These are phyloP conservation scores for Nemania diffusa DNA, from an alignment of 2,329 filamentous ascomycete genomes.

Conservation along the genomic window DNA sequence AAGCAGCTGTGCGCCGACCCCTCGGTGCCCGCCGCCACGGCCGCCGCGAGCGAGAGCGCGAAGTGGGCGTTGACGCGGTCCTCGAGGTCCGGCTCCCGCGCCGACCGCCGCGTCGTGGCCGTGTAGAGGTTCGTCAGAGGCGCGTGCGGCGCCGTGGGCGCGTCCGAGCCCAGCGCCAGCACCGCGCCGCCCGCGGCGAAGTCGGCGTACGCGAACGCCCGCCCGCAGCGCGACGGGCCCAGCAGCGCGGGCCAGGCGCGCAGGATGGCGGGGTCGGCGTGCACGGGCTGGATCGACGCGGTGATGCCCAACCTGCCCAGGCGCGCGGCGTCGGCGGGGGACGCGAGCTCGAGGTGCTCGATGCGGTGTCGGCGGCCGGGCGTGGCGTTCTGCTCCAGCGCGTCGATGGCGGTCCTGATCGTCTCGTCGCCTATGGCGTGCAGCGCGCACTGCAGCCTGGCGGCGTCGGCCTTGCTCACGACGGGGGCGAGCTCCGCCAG, in stretches of 20 bases:
- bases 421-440: constrained; percentile 74
- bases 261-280: constrained; percentile 69
- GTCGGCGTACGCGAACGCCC: constrained; percentile 72
- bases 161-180: constrained; percentile 58
- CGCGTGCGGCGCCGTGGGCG: constrained; percentile 58
- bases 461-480: constrained; percentile 62
- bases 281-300: constrained; percentile 67
- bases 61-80: constrained; percentile 55
- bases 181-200: constrained; percentile 60
- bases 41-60: constrained; percentile 53
- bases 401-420: constrained; percentile 66
- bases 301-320: constrained; percentile 70
- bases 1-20: constrained; percentile 59
- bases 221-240: constrained; percentile 62
- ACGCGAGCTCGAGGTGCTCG: constrained; percentile 72
- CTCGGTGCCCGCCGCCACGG: constrained; percentile 54
- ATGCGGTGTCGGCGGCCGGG: constrained; percentile 67
- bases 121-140: constrained; percentile 58
- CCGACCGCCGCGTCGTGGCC: constrained; percentile 57
- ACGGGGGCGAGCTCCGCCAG: constrained; percentile 62
- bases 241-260: constrained; percentile 69
- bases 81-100: constrained; percentile 52
- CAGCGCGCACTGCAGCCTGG: constrained; percentile 69
- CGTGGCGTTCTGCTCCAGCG: constrained; percentile 56
- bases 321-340: constrained; percentile 63